Percentiles rank a stretch among this genome's conserved stretches.
Evolutionary conservation across 352 stramenopile genomes (phyloP).

Genomic region (Labyrinthula sp.): DNA sequence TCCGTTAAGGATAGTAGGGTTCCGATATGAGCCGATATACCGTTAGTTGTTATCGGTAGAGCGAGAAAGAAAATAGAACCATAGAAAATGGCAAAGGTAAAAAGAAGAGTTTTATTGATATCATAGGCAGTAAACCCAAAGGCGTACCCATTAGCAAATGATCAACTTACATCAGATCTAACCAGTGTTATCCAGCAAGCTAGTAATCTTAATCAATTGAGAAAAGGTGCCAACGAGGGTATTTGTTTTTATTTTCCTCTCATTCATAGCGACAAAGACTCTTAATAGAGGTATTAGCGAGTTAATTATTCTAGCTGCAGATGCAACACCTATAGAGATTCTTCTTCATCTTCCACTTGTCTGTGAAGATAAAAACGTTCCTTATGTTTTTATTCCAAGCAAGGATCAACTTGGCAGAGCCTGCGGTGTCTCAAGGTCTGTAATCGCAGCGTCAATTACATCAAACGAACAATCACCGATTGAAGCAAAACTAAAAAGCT

Average conservation of each 20-base stretch:
- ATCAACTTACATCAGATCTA: slow-evolving; percentile 71
- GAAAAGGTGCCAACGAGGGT: slow-evolving; percentile 97
- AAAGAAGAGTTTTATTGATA: too few relatives aligned
- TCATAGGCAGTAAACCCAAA: slow-evolving; percentile 23
- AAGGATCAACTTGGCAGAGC: slow-evolving; percentile 93
- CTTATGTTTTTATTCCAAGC: slow-evolving; percentile 81
- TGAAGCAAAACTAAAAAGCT: slow-evolving; percentile 89
- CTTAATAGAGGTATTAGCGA: slow-evolving; percentile 98
- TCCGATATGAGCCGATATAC: too few relatives aligned
- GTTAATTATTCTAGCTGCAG: slow-evolving; percentile 98
- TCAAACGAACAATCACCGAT: slow-evolving; percentile 97
- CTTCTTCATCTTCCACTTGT: slow-evolving; percentile 93
- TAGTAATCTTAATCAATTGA: slow-evolving; percentile 99
- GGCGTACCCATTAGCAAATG: slow-evolving; percentile 31
- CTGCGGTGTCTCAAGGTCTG: slow-evolving; percentile 91
- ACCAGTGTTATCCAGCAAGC: slow-evolving; percentile 96
- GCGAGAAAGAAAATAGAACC: too few relatives aligned
- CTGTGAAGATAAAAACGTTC: slow-evolving; percentile 93
- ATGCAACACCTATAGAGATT: slow-evolving; percentile 98
- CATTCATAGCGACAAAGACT: slow-evolving; percentile 91
- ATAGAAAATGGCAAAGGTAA: too few relatives aligned
- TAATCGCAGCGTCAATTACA: slow-evolving; percentile 94
- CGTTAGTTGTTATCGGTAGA: too few relatives aligned
- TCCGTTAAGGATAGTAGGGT: too few relatives aligned
- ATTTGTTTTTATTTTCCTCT: slow-evolving; percentile 1